Evolutionary conservation across 1,284 basidiomycete species (phyloP).

Genomic region (Neonothopanus nambi): DNA sequence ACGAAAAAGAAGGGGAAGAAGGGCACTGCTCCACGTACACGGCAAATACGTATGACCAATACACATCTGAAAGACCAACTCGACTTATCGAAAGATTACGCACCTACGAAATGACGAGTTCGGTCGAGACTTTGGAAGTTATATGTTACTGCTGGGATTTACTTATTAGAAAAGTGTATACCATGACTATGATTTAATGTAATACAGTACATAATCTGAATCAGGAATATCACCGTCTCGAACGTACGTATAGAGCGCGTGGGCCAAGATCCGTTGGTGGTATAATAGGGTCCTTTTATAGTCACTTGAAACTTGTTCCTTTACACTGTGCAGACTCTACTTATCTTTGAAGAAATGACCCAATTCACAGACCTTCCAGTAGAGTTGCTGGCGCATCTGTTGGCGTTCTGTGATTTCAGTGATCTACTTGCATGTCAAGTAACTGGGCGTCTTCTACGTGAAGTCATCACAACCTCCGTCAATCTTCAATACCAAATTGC

Average conservation of each 20-base stretch:
- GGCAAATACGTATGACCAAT: slow-evolving; percentile 83
- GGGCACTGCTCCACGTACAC: slow-evolving; percentile 68
- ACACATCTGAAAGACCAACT: slow-evolving; percentile 83
- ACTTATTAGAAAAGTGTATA: too few relatives aligned
- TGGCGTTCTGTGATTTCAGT: slow-evolving; percentile 1
- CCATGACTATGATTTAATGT: too few relatives aligned
- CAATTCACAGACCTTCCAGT: slow-evolving; percentile 5
- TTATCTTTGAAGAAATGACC: neutral
- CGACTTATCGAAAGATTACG: slow-evolving; percentile 77
- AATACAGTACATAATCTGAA: too few relatives aligned
- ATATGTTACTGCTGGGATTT: too few relatives aligned
- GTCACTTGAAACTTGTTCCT: too few relatives aligned
- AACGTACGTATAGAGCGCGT: too few relatives aligned
- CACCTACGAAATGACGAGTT: slow-evolving; percentile 43
- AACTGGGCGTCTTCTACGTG: neutral
- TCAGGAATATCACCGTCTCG: too few relatives aligned
- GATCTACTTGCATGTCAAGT: slow-evolving; percentile 6
- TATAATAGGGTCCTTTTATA: too few relatives aligned
- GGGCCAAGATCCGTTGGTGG: too few relatives aligned
- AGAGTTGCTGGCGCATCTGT: slow-evolving; percentile 6
- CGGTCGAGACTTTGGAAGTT: neutral
- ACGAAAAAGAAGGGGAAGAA: slow-evolving; percentile 82
- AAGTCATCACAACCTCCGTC: slow-evolving; percentile 1
- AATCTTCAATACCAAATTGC: slow-evolving; percentile 8
- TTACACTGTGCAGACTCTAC: too few relatives aligned